Evolutionary conservation across 2,329 filamentous ascomycete genomes (phyloP).

Genomic region (Xylariaceae sp.): DNA sequence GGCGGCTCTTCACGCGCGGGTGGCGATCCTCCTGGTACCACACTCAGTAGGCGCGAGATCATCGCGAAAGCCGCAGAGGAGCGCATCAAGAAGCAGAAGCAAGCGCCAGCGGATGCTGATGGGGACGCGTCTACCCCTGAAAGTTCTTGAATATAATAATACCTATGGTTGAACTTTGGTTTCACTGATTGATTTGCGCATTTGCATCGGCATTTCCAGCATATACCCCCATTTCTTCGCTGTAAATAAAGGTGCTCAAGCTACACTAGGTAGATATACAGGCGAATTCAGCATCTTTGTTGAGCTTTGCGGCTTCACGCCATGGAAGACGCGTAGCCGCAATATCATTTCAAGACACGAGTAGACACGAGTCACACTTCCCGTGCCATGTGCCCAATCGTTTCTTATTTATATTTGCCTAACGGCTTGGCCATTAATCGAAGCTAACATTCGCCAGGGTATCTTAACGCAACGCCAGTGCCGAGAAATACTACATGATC

Average conservation of each 20-base stretch:
- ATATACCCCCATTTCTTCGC: conserved; percentile 8
- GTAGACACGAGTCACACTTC: no score
- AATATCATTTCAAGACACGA: background rate
- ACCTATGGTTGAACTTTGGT: background rate
- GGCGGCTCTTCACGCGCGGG: conserved; percentile 22
- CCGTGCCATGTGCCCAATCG: no score
- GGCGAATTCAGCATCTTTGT: background rate
- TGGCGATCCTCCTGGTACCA: background rate
- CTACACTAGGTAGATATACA: conserved; percentile 8
- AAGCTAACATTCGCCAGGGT: conserved; percentile 7
- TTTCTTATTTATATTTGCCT: background rate
- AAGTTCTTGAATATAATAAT: background rate
- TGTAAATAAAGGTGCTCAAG: background rate
- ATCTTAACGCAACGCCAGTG: conserved; percentile 12
- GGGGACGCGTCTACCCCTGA: conserved; percentile 17
- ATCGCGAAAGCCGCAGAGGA: conserved; percentile 72
- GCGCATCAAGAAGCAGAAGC: conserved; percentile 46
- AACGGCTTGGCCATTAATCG: background rate
- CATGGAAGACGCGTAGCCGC: background rate
- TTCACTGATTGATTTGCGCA: background rate
- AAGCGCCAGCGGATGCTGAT: conserved; percentile 21
- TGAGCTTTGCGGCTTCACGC: background rate
- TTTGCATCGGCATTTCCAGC: conserved; percentile 2
- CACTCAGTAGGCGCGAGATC: conserved; percentile 67
- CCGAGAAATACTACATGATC: background rate